phyloP scores from a whole-genome alignment of 306 rosid species.

The Trifolium fragiferum region DNA sequence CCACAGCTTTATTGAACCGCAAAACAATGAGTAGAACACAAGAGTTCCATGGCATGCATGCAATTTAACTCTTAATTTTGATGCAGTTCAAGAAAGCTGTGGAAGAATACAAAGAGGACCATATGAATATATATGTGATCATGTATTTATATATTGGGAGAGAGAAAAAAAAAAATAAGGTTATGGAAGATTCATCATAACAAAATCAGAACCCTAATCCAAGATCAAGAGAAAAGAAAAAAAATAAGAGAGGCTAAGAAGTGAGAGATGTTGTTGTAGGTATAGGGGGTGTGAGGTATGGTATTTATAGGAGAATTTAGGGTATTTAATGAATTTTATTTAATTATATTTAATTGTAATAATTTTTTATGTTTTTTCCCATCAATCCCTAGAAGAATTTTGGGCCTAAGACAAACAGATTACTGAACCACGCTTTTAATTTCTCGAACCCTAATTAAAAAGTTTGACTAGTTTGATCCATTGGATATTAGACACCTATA shows the following conservation, averaged over 20 bases:
- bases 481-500: conserved; percentile 37
- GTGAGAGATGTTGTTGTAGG: conserved; percentile 46
- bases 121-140: conserved; percentile 13
- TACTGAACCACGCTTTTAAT: conserved; percentile 52
- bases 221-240: conserved; percentile 16
- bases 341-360: not conserved
- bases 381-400: conserved; percentile 99
- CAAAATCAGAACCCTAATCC: conserved; percentile 45
- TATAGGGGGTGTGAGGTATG: conserved; percentile 44
- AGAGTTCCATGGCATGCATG: conserved; percentile 54
- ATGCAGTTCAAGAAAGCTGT: conserved; percentile 99
- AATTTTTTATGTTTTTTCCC: conserved; percentile 24
- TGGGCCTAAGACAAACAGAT: conserved; percentile 67
- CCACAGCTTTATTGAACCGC: conserved; percentile 99
- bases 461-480: conserved; percentile 65
- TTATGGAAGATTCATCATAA: conserved; percentile 39
- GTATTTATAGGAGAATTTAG: conserved; percentile 73
- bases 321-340: conserved; percentile 11
- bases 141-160: not conserved
- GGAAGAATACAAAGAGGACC: conserved; percentile 97
- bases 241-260: conserved; percentile 39
- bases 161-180: not conserved
- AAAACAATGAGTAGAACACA: conserved; percentile 39
- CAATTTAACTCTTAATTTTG: conserved; percentile 45
- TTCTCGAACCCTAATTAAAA: conserved; percentile 62